Evolutionary conservation across 2,329 filamentous ascomycete genomes (phyloP).

Genomic region (Talaromyces marneffei): DNA sequence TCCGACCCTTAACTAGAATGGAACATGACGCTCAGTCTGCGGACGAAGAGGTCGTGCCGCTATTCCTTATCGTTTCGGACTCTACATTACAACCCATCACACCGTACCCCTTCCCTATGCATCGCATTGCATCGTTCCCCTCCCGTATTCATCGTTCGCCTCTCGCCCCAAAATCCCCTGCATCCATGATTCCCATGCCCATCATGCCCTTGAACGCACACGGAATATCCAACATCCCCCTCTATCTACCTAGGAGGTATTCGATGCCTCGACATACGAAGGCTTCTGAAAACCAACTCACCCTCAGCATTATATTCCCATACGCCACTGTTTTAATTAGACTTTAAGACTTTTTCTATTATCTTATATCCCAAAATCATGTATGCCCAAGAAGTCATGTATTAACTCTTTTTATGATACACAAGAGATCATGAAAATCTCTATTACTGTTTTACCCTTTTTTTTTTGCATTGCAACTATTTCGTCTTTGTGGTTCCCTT

Average conservation of each 20-base stretch:
- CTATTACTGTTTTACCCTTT: not conserved
- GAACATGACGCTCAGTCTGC: not conserved
- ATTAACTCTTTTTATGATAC: constrained; percentile 24
- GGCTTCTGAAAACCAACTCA: constrained; percentile 3
- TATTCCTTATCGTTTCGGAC: not conserved
- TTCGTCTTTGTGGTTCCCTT: constrained; percentile 1
- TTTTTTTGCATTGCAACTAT: not conserved
- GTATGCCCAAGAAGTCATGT: constrained; percentile 41
- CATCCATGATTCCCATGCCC: constrained; percentile 12
- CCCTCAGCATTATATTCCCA: constrained; percentile 7
- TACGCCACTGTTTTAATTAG: constrained; percentile 30
- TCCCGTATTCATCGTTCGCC: constrained; percentile 20
- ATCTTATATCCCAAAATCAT: constrained; percentile 22
- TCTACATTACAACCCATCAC: not conserved
- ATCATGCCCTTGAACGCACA: constrained; percentile 5
- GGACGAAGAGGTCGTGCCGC: not conserved
- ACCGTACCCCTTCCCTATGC: constrained; percentile 4
- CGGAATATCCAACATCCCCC: constrained; percentile 6
- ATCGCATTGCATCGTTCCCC: constrained; percentile 1
- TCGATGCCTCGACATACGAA: constrained; percentile 8
- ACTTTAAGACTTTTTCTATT: constrained; percentile 20
- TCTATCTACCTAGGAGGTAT: constrained; percentile 6
- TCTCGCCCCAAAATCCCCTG: constrained; percentile 14
- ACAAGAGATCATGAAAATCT: constrained; percentile 31
- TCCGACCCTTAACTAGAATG: not conserved